Evolutionary conservation across 2,329 filamentous ascomycete genomes (phyloP), one percentile per base, ranked within the genome.

Genomic region (Cylindrodendrum hubeiense): DNA sequence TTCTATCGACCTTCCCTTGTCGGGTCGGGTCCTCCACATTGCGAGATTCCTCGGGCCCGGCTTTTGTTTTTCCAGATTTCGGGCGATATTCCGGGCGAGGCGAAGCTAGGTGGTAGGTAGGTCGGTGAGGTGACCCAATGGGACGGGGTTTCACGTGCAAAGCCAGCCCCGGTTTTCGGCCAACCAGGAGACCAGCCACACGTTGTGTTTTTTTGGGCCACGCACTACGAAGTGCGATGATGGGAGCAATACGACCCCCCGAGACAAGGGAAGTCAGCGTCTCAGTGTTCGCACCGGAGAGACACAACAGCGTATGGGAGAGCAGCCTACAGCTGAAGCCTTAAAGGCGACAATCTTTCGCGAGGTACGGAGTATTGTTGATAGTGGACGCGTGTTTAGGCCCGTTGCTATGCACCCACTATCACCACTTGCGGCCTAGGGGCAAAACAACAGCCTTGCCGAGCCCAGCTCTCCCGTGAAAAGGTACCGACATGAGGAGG

Each of bases 131-230:
- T 33, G 19, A 39, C n/a, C 39, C 49, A 47, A 43, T 56, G 49
- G 64, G 46, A 58, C 49, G 49, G n/a, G 39, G 22, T 39, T 69
- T 67, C 67, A 72, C 63, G 63, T 72, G 70, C 67, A 69, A 49
- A 41, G 47, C 47, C 28, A 19, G 47, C 33, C 26, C 47, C 47
- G n/a, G 15, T 34, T 50, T 60, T 26, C 9, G 22, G 57, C 47
- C 47, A 28, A 52, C 28, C 49, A 52, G 46, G n/a, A 33, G 46
- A 50, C 57, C 47, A 52, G 47, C 57, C 46, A 53, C 47, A 51
- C 22, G 57, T 22, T 30, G 21, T 22, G 30, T 24, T 33, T 30
- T 33, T 30, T 50, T 51, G 12, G 47, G 19, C 28, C 15, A 19
- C 47, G 28, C 28, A 33, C 6, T 19, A 33, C 28, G 28, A 33